Evolutionary conservation across 176 grass and related monocot species (phyloP).

Genomic region (Puccinellia tenuiflora): DNA sequence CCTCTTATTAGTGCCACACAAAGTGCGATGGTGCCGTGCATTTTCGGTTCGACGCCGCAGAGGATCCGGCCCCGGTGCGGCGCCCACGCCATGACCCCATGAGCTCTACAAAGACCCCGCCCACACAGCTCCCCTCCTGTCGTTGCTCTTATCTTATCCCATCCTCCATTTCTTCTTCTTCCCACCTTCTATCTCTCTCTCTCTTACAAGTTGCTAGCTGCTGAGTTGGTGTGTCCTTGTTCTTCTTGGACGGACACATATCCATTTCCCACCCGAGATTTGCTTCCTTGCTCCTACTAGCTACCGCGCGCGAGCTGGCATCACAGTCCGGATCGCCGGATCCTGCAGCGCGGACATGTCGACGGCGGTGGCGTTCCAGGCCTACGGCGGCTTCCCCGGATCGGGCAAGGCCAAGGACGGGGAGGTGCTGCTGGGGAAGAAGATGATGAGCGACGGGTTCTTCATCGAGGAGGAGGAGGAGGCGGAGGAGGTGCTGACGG

Average conservation of each 20-base stretch:
- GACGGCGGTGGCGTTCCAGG: constrained; percentile 23
- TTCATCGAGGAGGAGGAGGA: constrained; percentile 45
- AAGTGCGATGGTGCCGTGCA: background rate
- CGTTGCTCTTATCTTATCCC: constrained; percentile 57
- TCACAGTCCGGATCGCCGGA: background rate
- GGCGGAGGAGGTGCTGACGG: constrained; percentile 31
- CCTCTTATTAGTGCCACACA: too few species aligned
- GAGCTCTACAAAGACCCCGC: constrained; percentile 41
- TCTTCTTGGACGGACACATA: constrained; percentile 35
- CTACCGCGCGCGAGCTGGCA: constrained; percentile 14
- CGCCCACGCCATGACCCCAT: background rate
- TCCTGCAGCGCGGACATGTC: constrained; percentile 30
- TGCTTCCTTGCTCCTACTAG: constrained; percentile 27
- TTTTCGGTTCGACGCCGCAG: background rate
- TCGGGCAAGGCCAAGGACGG: background rate
- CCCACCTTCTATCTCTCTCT: background rate
- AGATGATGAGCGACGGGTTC: constrained; percentile 37
- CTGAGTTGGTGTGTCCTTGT: constrained; percentile 25
- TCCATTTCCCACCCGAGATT: constrained; percentile 25
- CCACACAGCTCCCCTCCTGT: constrained; percentile 9
- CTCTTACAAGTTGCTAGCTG: constrained; percentile 2
- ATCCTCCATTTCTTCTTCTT: background rate
- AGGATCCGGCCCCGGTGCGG: background rate
- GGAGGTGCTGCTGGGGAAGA: background rate
- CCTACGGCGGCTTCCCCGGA: constrained; percentile 38